Conservation (phyloP, 495 filamentous ascomycete genomes). For the Staphylotrichum longicolle region DNA sequence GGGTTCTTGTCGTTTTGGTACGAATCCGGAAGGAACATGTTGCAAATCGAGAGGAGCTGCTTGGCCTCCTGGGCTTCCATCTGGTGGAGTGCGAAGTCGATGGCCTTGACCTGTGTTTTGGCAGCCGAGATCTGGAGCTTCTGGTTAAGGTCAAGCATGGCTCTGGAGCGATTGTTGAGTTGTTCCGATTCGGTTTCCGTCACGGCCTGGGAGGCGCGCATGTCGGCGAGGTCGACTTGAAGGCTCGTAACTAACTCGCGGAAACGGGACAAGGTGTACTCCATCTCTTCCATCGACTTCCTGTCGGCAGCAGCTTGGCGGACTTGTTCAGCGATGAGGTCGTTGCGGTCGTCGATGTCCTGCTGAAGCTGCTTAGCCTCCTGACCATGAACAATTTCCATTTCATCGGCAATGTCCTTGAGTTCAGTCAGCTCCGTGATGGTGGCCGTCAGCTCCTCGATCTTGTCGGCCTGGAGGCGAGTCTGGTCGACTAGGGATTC, state of each 20-base stretch:
- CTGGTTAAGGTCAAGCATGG: constrained; percentile 95
- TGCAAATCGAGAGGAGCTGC: constrained; percentile 83
- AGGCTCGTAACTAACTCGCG: constrained; percentile 81
- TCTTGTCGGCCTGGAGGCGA: constrained; percentile 72
- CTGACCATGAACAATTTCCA: constrained; percentile 89
- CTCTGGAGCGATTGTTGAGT: constrained; percentile 75
- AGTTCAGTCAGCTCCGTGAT: constrained; percentile 83
- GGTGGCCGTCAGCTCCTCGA: constrained; percentile 73
- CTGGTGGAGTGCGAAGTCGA: constrained; percentile 82
- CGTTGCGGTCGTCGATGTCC: constrained; percentile 80
- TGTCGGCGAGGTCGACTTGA: constrained; percentile 85
- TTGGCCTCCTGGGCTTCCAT: constrained; percentile 87
- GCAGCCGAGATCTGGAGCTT: constrained; percentile 84
- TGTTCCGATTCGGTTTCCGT: constrained; percentile 90
- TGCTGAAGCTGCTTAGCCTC: constrained; percentile 92
- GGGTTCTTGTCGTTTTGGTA: constrained; percentile 78
- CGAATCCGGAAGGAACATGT: constrained; percentile 83
- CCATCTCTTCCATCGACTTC: constrained; percentile 75
- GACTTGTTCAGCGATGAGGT: constrained; percentile 70
- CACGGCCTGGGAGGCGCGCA: constrained; percentile 84
- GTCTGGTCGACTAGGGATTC: constrained; percentile 88
- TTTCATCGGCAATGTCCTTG: constrained; percentile 89
- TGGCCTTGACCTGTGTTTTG: constrained; percentile 89
- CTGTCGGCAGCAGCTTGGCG: constrained; percentile 65
- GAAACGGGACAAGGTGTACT: constrained; percentile 85